Evolutionary conservation across 306 rosid species (phyloP), one percentile per base, ranked within the genome.

Genomic region (Dryas octopetala): DNA sequence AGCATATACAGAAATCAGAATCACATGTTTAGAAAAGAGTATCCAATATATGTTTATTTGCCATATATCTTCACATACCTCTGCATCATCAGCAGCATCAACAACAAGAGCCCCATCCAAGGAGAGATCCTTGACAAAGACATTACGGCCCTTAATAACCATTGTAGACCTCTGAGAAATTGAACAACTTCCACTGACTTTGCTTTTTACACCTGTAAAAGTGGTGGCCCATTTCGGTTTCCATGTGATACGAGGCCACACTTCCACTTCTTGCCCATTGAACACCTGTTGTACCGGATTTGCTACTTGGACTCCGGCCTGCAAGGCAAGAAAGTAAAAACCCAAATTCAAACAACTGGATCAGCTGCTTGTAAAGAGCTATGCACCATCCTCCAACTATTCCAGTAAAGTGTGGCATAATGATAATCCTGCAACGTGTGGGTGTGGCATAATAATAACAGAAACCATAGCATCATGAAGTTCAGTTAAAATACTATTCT

Each of bases 161-260:
- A 95, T 28, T 13, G 97, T 90, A 73, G 99, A 92, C 75, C 80
- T 88, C 76, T 85, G 97, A 79, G 99, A 89, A 76, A 95, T 73
- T 54, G 96, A 89, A 86, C 85, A 75, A 66, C 69, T 80, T 79
- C 96, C 89, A 40, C 82, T 14, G 64, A 95, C 87, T 95, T 87
- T 95, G 78, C 84, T 86, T 80, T 86, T 95, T 78, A 92, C 78
- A 74, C 73, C 82, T 16, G 95, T 75, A 74, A 80, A 95, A 45
- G 87, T 90, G 70, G 89, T 79, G 38, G 90, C 97, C 97, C 99
- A 95, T 86, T 89, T 92, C 43, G 99, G 97, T 72, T 95, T 92
- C 99, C 98, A 95, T 64, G 87, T 78, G 78, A 92, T 63, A 15
- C 84, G 86, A 70, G 97, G 88, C 99, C 99, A 95, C 48, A 92